A percentile compares a stretch with the other conserved stretches of the same genome.
These are phyloP conservation scores for Sugiyamaella japonica DNA, from an alignment of 1,139 yeast species.

Conservation along the genomic window DNA sequence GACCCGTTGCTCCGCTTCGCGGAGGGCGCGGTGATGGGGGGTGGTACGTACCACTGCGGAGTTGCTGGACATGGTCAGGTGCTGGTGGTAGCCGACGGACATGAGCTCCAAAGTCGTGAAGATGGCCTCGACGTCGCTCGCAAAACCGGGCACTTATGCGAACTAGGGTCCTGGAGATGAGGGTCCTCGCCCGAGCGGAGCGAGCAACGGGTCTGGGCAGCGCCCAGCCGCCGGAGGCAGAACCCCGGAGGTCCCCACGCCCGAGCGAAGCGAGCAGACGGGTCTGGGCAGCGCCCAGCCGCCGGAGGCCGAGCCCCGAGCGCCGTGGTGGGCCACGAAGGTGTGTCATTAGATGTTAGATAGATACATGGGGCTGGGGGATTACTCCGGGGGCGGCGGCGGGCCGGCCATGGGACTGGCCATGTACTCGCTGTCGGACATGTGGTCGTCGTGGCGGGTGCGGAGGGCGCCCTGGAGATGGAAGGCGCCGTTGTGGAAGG, in stretches of 20 bases:
- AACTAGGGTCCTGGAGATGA: too few species aligned
- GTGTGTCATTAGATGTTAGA: neutral
- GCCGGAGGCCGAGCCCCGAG: too few species aligned
- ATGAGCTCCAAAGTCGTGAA: neutral
- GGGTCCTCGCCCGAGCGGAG: neutral
- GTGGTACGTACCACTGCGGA: slow-evolving; percentile 9
- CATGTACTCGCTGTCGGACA: slow-evolving; percentile 19
- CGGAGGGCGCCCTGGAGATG: slow-evolving; percentile 6
- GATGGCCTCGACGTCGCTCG: neutral
- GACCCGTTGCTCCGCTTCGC: slow-evolving; percentile 2
- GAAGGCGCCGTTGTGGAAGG: slow-evolving; percentile 11
- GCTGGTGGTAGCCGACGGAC: neutral
- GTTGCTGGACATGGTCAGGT: slow-evolving; percentile 2
- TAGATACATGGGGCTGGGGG: neutral
- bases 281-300: too few species aligned
- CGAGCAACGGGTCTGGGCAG: neutral
- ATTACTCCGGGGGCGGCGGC: too few species aligned
- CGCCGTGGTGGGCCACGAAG: too few species aligned
- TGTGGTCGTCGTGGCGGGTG: slow-evolving; percentile 15
- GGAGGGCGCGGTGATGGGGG: neutral
- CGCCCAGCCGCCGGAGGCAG: too few species aligned
- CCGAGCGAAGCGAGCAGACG: too few species aligned
- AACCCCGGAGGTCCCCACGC: too few species aligned
- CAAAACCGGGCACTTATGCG: neutral
- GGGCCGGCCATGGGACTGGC: slow-evolving; percentile 10